Evolutionary conservation across 495 filamentous ascomycete species (phyloP), one percentile per base, ranked within the genome.

Genomic region (Oidiodendron maius): DNA sequence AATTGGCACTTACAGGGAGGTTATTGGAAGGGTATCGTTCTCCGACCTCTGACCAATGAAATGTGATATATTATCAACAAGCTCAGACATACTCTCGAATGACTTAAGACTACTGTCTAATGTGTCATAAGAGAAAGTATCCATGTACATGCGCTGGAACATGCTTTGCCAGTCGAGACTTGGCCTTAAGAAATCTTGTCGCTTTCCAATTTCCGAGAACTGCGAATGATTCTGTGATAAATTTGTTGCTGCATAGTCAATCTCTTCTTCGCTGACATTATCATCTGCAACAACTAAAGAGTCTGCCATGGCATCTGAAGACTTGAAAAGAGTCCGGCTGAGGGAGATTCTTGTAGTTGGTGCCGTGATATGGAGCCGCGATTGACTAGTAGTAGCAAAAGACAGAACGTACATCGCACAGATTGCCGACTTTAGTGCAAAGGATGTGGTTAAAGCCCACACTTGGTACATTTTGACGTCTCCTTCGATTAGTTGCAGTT

Each of bases 391-490:
- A 25, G 3, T 36, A n/a, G 17, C 18, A 21, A 23, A 3, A 12
- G 16, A 11, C 15, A 30, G 3, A 6, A 13, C n/a, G 1, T 25
- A 16, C 9, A 45, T 26, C 28, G 44, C 36, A 32, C 46, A 53
- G 10, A 59, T 44, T 20, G 51, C 39, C 4, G 46, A 26, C 16
- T 28, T 48, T 16, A 66, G n/a, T 17, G 55, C 50, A 18, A 63
- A 38, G 45, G 61, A 48, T 17, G 45, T 23, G n/a, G 41, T 44
- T n/a, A 64, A 35, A 9, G 50, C 38, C 26, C 54, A 50, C 6
- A 61, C 11, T 32, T 61, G 52, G 26, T 54, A 66, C 15, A 66
- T 61, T 15, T 40, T 41, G 16, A 61, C 45, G 24, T 44, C 50
- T 21, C 44, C n/a, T 16, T 53, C 44, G 23, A 50, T 21, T 40